Base-by-base conservation (phyloP, 2,329 filamentous ascomycete species). In the Alternaria tenuissima region DNA sequence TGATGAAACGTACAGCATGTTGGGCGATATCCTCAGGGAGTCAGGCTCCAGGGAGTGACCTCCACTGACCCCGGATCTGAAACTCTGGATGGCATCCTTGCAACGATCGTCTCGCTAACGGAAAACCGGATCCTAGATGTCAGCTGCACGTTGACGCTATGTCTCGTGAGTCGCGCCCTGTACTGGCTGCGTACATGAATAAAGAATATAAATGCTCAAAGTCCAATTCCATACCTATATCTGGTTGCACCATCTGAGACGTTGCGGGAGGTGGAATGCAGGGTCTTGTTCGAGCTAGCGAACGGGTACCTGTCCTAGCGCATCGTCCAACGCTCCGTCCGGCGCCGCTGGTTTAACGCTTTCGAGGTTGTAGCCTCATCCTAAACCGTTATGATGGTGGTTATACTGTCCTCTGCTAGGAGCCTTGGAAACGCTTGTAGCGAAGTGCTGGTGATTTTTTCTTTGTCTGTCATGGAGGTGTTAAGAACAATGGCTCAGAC, bases 111-210 rank as follows among this genome's bases (percentile, higher is more conserved):
- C 48, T 68, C 63, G 65, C 65, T 59, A 57, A 59, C 32, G n/a
- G 46, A 48, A 62, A 58, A 55, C 55, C 30, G 51, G 44, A 39
- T 61, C 54, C 52, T 48, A 43, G 36, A 18, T 16, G 36, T 20
- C 46, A 52, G 46, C 63, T 62, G 61, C 61, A 54, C 39, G 36
- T 62, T 66, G 63, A 67, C 65, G 63, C 61, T 26, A 67, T 52
- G 22, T 36, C 47, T 46, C 55, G 55, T 36, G 18, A 26, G 39
- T 47, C 32, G 32, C 14, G 22, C 7, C 30, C 1, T 26, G 34
- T 18, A 26, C 38, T 44, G 38, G 32, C 14, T 9, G 46, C 22
- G 16, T 5, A 34, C 24, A 38, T 7, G 5, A 38, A 20, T 2
- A 53, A 6, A 24, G 4, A 24, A 12, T 11, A 4, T 2, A 30